These are phyloP conservation scores for Dryas drummondii DNA, from an alignment of 306 rosid species.

Conservation along the genomic window DNA sequence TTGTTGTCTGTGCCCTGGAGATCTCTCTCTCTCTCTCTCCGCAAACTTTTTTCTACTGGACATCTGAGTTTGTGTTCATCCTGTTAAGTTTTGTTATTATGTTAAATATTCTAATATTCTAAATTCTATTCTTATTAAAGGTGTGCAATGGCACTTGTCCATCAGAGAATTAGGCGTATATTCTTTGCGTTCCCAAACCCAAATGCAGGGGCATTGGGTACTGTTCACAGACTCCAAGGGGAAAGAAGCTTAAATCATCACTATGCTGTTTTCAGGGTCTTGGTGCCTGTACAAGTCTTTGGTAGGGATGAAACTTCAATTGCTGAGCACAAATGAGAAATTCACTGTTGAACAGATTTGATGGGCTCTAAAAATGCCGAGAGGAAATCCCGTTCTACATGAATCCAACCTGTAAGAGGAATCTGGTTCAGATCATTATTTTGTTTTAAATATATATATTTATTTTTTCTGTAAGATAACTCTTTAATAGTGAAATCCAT, in stretches of 20 bases:
- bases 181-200: conserved; percentile 84
- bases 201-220: conserved; percentile 76
- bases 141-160: conserved; percentile 99
- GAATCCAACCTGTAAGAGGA: neutral
- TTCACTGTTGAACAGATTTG: neutral
- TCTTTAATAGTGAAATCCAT: too few relatives aligned
- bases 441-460: neutral
- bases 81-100: neutral
- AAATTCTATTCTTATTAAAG: conserved; percentile 32
- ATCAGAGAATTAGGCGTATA: conserved; percentile 84
- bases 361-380: neutral
- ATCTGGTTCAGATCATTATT: neutral
- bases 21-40: neutral
- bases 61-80: neutral
- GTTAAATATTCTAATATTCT: conserved; percentile 25
- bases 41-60: neutral
- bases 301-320: conserved; percentile 25
- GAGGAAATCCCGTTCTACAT: neutral
- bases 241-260: conserved; percentile 92
- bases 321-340: neutral
- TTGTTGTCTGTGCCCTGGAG: too few relatives aligned
- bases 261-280: conserved; percentile 79
- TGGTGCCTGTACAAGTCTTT: conserved; percentile 52
- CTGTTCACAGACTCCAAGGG: conserved; percentile 79
- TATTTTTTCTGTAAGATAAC: too few relatives aligned